Evolutionary conservation across 495 filamentous ascomycete species (phyloP).

Genomic region (Podospora pseudopauciseta): DNA sequence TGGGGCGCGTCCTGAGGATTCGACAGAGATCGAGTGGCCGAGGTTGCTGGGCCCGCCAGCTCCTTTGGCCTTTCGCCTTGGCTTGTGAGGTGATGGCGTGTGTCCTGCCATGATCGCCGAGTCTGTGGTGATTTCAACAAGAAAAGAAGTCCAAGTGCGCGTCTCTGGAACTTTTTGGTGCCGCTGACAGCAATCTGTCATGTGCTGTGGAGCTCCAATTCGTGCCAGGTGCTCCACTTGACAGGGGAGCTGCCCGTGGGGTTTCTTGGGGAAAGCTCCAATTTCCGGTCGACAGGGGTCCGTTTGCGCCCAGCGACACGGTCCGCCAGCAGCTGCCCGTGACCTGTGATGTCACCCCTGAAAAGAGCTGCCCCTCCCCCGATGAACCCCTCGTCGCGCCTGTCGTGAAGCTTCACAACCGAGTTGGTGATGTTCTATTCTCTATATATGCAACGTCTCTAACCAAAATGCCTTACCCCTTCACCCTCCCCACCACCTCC

Average conservation of each 20-base stretch:
- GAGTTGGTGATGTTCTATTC: no score
- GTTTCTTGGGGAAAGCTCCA: slow-evolving; percentile 2
- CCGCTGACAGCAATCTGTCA: neutral
- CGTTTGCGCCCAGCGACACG: neutral
- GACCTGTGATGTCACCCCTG: slow-evolving; percentile 20
- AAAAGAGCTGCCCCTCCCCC: neutral
- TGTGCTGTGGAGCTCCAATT: neutral
- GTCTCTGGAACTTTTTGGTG: no score
- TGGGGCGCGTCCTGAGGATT: slow-evolving; percentile 41
- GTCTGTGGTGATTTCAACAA: slow-evolving; percentile 4
- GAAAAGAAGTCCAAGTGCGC: slow-evolving; percentile 21
- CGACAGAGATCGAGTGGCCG: slow-evolving; percentile 20
- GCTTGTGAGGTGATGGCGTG: slow-evolving; percentile 47
- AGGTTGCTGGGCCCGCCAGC: slow-evolving; percentile 27
- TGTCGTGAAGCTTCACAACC: neutral
- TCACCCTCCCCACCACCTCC: slow-evolving; percentile 79
- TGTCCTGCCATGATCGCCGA: slow-evolving; percentile 43
- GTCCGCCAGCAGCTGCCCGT: slow-evolving; percentile 12
- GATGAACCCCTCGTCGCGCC: neutral
- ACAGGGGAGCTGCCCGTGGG: neutral
- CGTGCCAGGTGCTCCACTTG: neutral
- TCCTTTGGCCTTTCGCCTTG: slow-evolving; percentile 49
- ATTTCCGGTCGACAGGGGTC: neutral
- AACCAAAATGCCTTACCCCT: slow-evolving; percentile 75
- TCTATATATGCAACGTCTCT: neutral